phyloP scores from a whole-genome alignment of 805 yeast species.

The Diddensiella santjacobensis region DNA sequence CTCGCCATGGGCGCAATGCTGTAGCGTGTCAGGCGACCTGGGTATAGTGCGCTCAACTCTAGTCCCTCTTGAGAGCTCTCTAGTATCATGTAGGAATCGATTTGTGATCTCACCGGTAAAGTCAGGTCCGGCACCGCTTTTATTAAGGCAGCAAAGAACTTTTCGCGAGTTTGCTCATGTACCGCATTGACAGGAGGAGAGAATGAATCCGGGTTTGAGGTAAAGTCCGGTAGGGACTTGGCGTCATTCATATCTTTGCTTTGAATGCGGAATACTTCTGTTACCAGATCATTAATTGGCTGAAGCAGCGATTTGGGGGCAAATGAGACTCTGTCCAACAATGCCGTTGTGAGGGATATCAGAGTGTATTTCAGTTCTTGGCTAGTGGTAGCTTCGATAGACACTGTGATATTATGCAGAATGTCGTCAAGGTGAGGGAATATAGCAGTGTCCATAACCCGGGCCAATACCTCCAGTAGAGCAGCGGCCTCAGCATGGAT shows the following conservation, averaged over 20 bases:
- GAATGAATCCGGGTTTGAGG: conserved; percentile 24
- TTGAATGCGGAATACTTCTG: conserved; percentile 11
- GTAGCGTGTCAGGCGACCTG: conserved; percentile 55
- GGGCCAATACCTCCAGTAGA: conserved; percentile 45
- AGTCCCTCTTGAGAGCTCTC: conserved; percentile 36
- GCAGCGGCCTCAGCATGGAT: conserved; percentile 43
- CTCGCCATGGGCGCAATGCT: conserved; percentile 71
- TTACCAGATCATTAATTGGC: conserved; percentile 8
- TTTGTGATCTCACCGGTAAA: conserved; percentile 57
- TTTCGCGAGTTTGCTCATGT: conserved; percentile 30
- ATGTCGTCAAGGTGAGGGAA: conserved; percentile 44
- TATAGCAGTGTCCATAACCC: conserved; percentile 42
- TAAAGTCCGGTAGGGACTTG: conserved; percentile 18
- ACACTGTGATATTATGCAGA: conserved; percentile 26
- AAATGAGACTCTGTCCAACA: conserved; percentile 11
- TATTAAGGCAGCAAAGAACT: conserved; percentile 49
- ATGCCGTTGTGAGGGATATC: conserved; percentile 12
- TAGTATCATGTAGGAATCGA: conserved; percentile 45
- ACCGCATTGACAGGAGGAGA: neutral
- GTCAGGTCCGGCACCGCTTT: conserved; percentile 49
- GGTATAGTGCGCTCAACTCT: conserved; percentile 58
- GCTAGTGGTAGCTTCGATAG: neutral
- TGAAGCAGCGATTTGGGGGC: conserved; percentile 10
- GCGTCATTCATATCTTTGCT: conserved; percentile 4
- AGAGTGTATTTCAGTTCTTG: conserved; percentile 7